Conservation (phyloP, 805 yeast genomes). For the Saturnispora zaruensis region DNA sequence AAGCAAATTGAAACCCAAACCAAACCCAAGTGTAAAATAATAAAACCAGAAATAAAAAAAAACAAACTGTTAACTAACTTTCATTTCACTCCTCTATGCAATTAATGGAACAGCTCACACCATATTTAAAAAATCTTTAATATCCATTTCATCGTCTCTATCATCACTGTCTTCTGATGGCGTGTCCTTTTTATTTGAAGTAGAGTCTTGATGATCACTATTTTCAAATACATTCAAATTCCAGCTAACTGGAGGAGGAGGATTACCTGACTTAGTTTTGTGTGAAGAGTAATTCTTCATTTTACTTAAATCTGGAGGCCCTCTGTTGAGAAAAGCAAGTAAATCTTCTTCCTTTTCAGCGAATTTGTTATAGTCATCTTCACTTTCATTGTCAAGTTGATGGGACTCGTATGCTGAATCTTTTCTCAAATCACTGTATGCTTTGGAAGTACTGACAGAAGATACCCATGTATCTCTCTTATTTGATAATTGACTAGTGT, state of each 20-base stretch:
- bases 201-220: background rate
- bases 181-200: background rate
- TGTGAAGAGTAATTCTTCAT: background rate
- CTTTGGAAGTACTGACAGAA: background rate
- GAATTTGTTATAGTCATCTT: background rate
- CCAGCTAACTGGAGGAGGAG: background rate
- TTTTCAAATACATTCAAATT: conserved; percentile 5
- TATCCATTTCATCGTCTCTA: background rate
- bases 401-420: background rate
- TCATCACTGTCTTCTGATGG: background rate
- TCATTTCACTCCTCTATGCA: background rate
- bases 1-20: background rate
- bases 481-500: background rate
- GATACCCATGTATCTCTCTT: conserved; percentile 1
- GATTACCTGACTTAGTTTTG: background rate
- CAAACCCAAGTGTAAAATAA: background rate
- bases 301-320: background rate
- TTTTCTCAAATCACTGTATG: background rate
- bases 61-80: background rate
- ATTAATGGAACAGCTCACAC: background rate
- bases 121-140: background rate
- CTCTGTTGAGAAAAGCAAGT: conserved; percentile 9
- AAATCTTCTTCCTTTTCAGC: conserved; percentile 5
- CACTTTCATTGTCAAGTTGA: background rate
- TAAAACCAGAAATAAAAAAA: background rate